Evolutionary conservation across 768 basidiomycete species (phyloP).

Genomic region (Cyclocybe aegerita): DNA sequence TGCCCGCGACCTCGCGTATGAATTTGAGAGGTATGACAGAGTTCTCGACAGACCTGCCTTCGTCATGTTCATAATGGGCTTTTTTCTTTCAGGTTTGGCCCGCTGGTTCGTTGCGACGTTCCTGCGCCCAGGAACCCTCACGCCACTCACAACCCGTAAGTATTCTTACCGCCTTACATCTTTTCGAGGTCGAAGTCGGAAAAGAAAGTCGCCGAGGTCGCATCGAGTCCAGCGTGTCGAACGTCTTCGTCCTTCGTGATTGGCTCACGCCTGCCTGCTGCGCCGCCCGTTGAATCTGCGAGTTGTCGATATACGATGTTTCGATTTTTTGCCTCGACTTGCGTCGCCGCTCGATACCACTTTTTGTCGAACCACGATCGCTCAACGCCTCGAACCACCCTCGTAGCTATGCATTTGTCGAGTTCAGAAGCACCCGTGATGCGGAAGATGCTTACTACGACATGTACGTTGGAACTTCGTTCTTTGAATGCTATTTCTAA

Average conservation of each 20-base stretch:
- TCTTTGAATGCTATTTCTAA: not conserved
- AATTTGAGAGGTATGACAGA: slow-evolving; percentile 75
- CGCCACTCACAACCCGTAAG: slow-evolving; percentile 81
- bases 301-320: slow-evolving; percentile 11
- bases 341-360: slow-evolving; percentile 12
- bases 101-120: slow-evolving; percentile 85
- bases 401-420: slow-evolving; percentile 39
- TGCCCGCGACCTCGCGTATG: slow-evolving; percentile 80
- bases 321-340: slow-evolving; percentile 4
- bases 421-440: slow-evolving; percentile 34
- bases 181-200: slow-evolving; percentile 17
- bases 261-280: slow-evolving; percentile 3
- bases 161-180: slow-evolving; percentile 26
- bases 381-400: slow-evolving; percentile 29
- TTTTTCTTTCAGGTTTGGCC: slow-evolving; percentile 60
- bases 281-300: slow-evolving; percentile 4
- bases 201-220: slow-evolving; percentile 11
- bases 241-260: slow-evolving; percentile 3
- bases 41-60: not conserved
- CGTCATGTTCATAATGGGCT: not conserved
- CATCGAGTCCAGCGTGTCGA: slow-evolving; percentile 7
- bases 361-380: slow-evolving; percentile 26
- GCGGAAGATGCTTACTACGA: slow-evolving; percentile 39
- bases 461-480: slow-evolving; percentile 24
- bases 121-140: slow-evolving; percentile 82